Conservation (phyloP, 352 stramenopile genomes). For the Phytophthora multivora region DNA sequence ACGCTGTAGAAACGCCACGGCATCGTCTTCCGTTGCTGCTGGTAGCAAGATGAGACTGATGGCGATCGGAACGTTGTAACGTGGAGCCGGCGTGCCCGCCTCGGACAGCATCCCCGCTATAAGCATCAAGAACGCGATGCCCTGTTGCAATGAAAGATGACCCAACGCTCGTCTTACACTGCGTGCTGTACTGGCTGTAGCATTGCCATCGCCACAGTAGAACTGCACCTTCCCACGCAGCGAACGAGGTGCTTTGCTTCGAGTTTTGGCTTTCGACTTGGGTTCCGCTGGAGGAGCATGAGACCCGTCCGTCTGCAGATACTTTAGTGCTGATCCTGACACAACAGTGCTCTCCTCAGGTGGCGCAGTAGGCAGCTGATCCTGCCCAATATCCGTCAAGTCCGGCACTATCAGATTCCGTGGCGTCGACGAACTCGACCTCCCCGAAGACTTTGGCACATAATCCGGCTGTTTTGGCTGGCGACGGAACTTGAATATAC, state of each 20-base stretch:
- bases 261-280: constrained; percentile 11
- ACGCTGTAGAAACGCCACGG: constrained; percentile 13
- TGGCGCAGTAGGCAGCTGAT: constrained; percentile 17
- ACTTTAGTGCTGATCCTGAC: constrained; percentile 21
- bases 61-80: constrained; percentile 77
- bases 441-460: constrained; percentile 26
- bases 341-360: background rate
- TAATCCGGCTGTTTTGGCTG: constrained; percentile 10
- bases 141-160: constrained; percentile 58
- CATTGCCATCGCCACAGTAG: constrained; percentile 19
- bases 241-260: constrained; percentile 26
- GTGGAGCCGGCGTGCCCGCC: constrained; percentile 56
- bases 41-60: constrained; percentile 53
- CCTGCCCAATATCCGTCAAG: constrained; percentile 18
- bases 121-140: constrained; percentile 58
- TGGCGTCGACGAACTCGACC: constrained; percentile 27
- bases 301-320: constrained; percentile 15
- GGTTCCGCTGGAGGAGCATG: background rate
- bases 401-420: constrained; percentile 47
- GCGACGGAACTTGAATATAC: constrained; percentile 50
- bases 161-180: constrained; percentile 36
- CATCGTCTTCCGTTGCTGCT: constrained; percentile 32
- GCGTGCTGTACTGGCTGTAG: constrained; percentile 5
- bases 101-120: constrained; percentile 69
- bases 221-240: constrained; percentile 37